phyloP scores from a whole-genome alignment of 2,329 filamentous ascomycete species.

The Gliomastix tumulicola region DNA sequence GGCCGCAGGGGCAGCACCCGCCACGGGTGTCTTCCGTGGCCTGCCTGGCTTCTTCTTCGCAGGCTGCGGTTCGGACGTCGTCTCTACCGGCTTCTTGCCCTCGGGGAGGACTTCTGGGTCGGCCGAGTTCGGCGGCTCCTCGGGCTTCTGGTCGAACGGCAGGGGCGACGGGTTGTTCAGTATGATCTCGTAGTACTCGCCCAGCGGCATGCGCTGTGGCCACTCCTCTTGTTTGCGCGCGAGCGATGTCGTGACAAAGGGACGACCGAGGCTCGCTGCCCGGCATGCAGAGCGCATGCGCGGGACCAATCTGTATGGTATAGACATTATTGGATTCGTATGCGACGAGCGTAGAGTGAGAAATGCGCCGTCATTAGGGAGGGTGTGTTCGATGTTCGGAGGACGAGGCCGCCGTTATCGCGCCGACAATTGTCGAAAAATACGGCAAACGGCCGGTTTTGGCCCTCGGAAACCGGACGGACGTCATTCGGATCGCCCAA shows the following conservation, averaged over 20 bases:
- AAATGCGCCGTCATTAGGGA: no score
- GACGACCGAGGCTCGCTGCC: conserved; percentile 11
- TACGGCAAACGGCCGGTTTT: no score
- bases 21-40: conserved; percentile 10
- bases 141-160: conserved; percentile 30
- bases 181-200: conserved; percentile 53
- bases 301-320: conserved; percentile 18
- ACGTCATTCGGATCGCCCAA: no score
- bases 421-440: no score
- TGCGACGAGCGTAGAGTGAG: no score
- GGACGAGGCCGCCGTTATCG: no score
- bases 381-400: no score
- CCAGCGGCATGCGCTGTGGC: conserved; percentile 39
- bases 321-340: conserved; percentile 23
- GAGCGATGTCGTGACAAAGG: conserved; percentile 16
- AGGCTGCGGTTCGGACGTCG: not conserved
- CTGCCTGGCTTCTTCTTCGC: conserved; percentile 19
- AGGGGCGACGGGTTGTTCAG: conserved; percentile 36
- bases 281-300: conserved; percentile 18
- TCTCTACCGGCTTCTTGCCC: conserved; percentile 3
- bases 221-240: conserved; percentile 15
- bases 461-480: no score
- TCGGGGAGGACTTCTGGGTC: conserved; percentile 11
- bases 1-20: conserved; percentile 2
- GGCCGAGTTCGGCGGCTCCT: conserved; percentile 34